Conservation (phyloP, 768 basidiomycete genomes). For the Amanita rubescens region DNA sequence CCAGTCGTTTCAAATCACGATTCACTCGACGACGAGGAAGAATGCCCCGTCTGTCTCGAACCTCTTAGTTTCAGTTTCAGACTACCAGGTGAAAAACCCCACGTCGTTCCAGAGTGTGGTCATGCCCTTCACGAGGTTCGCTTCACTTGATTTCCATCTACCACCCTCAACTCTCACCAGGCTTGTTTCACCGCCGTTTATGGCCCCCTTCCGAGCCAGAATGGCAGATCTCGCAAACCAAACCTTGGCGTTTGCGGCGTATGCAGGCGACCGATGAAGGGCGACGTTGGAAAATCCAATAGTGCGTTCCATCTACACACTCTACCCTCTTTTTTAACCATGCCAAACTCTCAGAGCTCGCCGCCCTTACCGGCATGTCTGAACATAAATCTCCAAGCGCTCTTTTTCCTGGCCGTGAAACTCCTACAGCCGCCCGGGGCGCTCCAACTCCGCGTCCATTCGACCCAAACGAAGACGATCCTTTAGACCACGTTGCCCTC, state of each 20-base stretch:
- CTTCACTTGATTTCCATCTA: slow-evolving; percentile 3
- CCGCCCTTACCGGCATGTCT: slow-evolving; percentile 87
- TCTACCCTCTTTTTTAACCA: slow-evolving; percentile 5
- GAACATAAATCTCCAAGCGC: slow-evolving; percentile 41
- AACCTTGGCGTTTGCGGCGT: slow-evolving; percentile 95
- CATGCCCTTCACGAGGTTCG: slow-evolving; percentile 91
- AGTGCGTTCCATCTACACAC: slow-evolving; percentile 56
- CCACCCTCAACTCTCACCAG: slow-evolving; percentile 29
- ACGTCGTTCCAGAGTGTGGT: slow-evolving; percentile 95
- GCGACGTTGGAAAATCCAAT: slow-evolving; percentile 79
- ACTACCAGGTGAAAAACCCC: slow-evolving; percentile 93
- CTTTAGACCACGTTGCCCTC: slow-evolving; percentile 53
- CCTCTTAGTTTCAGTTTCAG: slow-evolving; percentile 89
- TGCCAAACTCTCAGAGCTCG: slow-evolving; percentile 66
- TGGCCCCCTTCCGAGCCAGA: slow-evolving; percentile 68
- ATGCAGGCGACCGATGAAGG: slow-evolving; percentile 94
- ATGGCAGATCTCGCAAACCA: slow-evolving; percentile 57
- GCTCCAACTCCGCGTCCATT: slow-evolving; percentile 32
- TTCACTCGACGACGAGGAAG: slow-evolving; percentile 68
- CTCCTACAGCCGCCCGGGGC: slow-evolving; percentile 37
- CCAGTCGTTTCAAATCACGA: slow-evolving; percentile 68
- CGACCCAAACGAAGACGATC: slow-evolving; percentile 83
- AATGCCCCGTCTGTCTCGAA: slow-evolving; percentile 96
- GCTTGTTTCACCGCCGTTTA: slow-evolving; percentile 98
- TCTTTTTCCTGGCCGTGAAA: slow-evolving; percentile 66